Evolutionary conservation across 2,329 filamentous ascomycete species (phyloP).

Genomic region (Cladosporium velox): DNA sequence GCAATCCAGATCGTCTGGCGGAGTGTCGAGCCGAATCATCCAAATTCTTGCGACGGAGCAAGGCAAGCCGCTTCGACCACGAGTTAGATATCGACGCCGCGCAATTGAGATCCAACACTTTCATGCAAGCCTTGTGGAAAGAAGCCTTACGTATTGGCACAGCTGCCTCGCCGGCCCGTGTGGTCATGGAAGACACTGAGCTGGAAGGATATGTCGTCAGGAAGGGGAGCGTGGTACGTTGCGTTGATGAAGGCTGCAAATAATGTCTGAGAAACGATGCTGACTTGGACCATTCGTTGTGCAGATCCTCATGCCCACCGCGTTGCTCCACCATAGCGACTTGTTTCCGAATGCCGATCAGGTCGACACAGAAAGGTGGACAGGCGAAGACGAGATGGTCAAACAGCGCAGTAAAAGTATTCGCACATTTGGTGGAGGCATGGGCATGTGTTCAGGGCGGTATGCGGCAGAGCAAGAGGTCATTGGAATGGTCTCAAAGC

Average conservation of each 20-base stretch:
- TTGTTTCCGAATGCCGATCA: slow-evolving; percentile 14
- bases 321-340: slow-evolving; percentile 18
- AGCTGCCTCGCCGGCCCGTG: slow-evolving; percentile 19
- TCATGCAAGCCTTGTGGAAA: slow-evolving; percentile 20
- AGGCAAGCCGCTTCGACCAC: neutral
- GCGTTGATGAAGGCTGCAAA: too few species aligned
- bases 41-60: neutral
- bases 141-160: slow-evolving; percentile 20
- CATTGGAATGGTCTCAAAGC: slow-evolving; percentile 19
- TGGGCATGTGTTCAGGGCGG: slow-evolving; percentile 17
- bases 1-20: slow-evolving; percentile 13
- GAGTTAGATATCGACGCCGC: neutral
- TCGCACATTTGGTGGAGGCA: slow-evolving; percentile 22
- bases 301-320: slow-evolving; percentile 7
- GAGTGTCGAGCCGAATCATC: slow-evolving; percentile 2
- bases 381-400: slow-evolving; percentile 1
- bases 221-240: slow-evolving; percentile 15
- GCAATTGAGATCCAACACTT: neutral
- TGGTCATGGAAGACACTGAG: slow-evolving; percentile 22
- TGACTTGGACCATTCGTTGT: too few species aligned
- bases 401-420: slow-evolving; percentile 9
- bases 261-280: too few species aligned
- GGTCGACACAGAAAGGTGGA: slow-evolving; percentile 15
- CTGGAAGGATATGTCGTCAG: slow-evolving; percentile 18
- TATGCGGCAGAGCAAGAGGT: slow-evolving; percentile 21